phyloP scores from a whole-genome alignment of 768 basidiomycete species.

The Phanerodontia chrysosporium region DNA sequence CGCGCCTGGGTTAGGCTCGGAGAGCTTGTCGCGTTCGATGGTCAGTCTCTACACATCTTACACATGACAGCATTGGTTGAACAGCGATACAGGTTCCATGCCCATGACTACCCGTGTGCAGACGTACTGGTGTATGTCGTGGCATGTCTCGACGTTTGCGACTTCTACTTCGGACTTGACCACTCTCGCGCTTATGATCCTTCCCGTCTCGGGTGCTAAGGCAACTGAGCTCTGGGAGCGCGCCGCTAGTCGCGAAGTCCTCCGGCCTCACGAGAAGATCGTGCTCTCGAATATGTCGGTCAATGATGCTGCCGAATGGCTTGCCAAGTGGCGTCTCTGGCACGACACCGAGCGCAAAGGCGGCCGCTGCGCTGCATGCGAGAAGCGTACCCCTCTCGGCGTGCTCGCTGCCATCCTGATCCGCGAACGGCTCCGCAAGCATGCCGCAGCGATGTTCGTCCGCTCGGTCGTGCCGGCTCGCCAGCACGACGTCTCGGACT shows the following conservation, averaged over 20 bases:
- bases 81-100: constrained; percentile 26
- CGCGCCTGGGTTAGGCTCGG: constrained; percentile 49
- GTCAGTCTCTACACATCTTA: constrained; percentile 24
- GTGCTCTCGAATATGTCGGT: constrained; percentile 50
- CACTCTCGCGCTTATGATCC: constrained; percentile 54
- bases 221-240: constrained; percentile 44
- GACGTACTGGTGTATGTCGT: constrained; percentile 51
- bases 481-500: constrained; percentile 10
- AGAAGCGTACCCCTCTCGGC: constrained; percentile 35
- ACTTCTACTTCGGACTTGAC: constrained; percentile 44
- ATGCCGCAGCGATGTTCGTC: constrained; percentile 55
- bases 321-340: constrained; percentile 29
- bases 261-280: constrained; percentile 47
- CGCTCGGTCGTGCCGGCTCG: constrained; percentile 30
- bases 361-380: constrained; percentile 20
- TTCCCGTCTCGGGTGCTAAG: constrained; percentile 38
- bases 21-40: constrained; percentile 40
- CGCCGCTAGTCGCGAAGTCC: constrained; percentile 27
- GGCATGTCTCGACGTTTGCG: constrained; percentile 34
- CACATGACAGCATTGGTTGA: too few relatives aligned
- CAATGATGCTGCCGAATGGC: constrained; percentile 45
- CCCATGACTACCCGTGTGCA: constrained; percentile 41
- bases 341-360: constrained; percentile 24
- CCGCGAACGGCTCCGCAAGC: constrained; percentile 46
- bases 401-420: constrained; percentile 49